phyloP scores from a whole-genome alignment of 345 rosid species.

The Murraya paniculata region DNA sequence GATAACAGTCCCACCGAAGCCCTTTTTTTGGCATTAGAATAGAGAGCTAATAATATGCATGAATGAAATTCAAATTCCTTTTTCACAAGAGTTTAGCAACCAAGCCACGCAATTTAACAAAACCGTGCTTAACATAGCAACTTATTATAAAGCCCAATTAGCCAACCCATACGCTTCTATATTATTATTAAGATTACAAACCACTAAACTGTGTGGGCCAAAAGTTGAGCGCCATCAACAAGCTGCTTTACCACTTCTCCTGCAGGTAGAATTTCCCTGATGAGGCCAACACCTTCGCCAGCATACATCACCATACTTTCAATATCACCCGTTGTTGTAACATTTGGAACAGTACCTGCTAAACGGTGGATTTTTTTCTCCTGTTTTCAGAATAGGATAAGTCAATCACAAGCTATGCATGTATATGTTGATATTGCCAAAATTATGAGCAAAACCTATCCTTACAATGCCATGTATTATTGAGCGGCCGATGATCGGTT shows the following conservation, averaged over 20 bases:
- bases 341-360: slow-evolving; percentile 74
- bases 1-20: too few species aligned
- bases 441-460: neutral
- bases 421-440: neutral
- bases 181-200: neutral
- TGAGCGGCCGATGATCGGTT: slow-evolving; percentile 76
- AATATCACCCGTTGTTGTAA: slow-evolving; percentile 61
- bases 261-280: slow-evolving; percentile 78
- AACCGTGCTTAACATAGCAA: neutral
- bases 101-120: neutral
- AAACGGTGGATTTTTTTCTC: slow-evolving; percentile 72
- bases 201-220: slow-evolving; percentile 36
- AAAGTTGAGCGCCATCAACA: slow-evolving; percentile 62
- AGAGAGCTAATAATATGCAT: neutral
- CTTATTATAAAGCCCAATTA: neutral
- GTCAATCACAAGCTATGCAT: neutral
- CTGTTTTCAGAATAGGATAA: slow-evolving; percentile 29
- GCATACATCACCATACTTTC: slow-evolving; percentile 95
- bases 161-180: neutral
- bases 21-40: too few species aligned
- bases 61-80: neutral
- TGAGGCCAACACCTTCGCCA: slow-evolving; percentile 76
- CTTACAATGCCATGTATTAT: slow-evolving; percentile 63
- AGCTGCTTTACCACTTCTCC: slow-evolving; percentile 56
- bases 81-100: neutral